Evolutionary conservation across 2,329 filamentous ascomycete species (phyloP), one percentile per base, ranked within the genome.

Genomic region (Diplodia scrobiculata): DNA sequence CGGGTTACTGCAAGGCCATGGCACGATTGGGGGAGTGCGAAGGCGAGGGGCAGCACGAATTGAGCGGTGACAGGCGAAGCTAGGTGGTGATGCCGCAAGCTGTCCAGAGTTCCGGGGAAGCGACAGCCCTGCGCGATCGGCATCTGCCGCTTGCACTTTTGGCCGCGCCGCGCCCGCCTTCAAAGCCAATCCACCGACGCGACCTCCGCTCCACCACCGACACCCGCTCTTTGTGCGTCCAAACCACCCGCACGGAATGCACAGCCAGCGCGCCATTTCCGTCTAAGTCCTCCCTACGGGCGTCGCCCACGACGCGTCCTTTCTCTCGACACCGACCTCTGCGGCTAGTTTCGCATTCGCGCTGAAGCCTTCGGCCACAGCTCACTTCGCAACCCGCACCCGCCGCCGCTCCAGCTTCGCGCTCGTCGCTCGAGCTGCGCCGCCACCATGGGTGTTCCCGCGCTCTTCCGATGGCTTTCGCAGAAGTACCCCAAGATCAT

Each of bases 401-500:
- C 52, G 52, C 9, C 38, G 58, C 45, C 14, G 19, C 19, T 3
- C 29, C 27, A 25, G 38, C 14, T 21, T 25, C 19, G 53, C 21
- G 36, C 58, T 58, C 65, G 50, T 36, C 19, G 3, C 32, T 11
- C 58, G 36, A 27, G 21, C 48, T n/a, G 27, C n/a, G 17, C 25
- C 13, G 54, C 29, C 45, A 82, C 72, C 68, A 97, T 97, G 92
- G 92, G 92, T 89, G 93, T 97, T 74, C 92, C 92, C 72, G 92
- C 93, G 68, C 90, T 95, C 70, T 98, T 97, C 79, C 86, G 93
- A 86, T 99, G 93, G 92, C 88, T 98, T 68, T 96, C 92, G 78
- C 91, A 89, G 81, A 98, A 96, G 77, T 97, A 98, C 76, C 95
- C 95, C 68, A 98, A 98, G 82, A 99, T 98, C 76, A 91, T 98